Percentiles rank a stretch among this genome's conserved stretches.
phyloP scores from a whole-genome alignment of 257 asterid species.

The Nicotiana otophora region DNA sequence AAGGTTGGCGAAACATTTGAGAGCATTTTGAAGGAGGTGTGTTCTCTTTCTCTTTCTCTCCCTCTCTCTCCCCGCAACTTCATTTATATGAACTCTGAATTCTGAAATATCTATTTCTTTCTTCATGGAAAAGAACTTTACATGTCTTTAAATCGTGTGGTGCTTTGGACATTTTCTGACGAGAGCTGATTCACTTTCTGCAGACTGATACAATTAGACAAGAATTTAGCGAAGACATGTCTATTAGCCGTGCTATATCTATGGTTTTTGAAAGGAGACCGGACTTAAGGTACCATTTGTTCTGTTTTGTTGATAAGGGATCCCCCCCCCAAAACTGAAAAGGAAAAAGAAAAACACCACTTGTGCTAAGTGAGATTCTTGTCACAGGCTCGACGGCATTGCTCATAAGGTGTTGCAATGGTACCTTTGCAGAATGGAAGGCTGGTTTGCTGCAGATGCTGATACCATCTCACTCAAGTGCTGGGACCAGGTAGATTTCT shows the following conservation, averaged over 20 bases:
- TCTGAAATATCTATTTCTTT: not conserved
- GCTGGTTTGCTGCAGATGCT: constrained; percentile 98
- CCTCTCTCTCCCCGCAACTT: not conserved
- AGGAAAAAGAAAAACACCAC: not conserved
- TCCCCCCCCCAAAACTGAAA: not conserved
- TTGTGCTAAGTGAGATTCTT: not conserved
- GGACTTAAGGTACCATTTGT: constrained; percentile 55
- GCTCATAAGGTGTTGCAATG: constrained; percentile 82
- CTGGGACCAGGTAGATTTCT: constrained; percentile 77
- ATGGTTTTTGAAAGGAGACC: constrained; percentile 79
- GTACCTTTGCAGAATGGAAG: constrained; percentile 98
- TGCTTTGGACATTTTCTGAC: not conserved
- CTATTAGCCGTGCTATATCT: constrained; percentile 75
- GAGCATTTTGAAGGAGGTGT: constrained; percentile 78
- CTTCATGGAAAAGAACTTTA: not conserved
- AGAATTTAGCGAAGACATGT: constrained; percentile 69
- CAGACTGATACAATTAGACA: constrained; percentile 74
- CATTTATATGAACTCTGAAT: not conserved
- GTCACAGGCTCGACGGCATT: constrained; percentile 71
- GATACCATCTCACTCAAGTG: constrained; percentile 85
- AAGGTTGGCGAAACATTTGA: constrained; percentile 87
- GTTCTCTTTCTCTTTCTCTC: not conserved
- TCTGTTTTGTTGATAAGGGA: not conserved
- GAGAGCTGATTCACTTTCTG: constrained; percentile 6
- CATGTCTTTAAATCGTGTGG: not conserved